Base-by-base conservation (phyloP, 257 asterid genomes). In the Linaria vulgaris region DNA sequence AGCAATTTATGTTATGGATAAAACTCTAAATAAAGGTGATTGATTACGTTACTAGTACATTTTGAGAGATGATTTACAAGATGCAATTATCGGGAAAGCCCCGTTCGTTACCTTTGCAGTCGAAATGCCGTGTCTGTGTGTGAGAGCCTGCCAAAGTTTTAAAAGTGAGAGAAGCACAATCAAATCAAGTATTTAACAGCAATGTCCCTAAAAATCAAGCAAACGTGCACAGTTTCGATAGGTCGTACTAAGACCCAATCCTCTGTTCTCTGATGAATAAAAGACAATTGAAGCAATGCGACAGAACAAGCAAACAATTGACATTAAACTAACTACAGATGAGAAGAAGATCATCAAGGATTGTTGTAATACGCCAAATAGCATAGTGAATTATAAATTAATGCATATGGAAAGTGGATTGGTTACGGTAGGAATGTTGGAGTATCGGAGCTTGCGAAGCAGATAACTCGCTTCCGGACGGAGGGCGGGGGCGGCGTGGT, bases 391-490 rank as follows among this genome's bases (percentile, higher is more conserved):
- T n/a, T n/a, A n/a, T n/a, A n/a, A n/a, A n/a, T n/a, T n/a, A n/a
- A n/a, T n/a, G n/a, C n/a, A n/a, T n/a, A n/a, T n/a, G n/a, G 19
- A 19, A 14, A 38, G 15, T 21, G 47, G 41, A n/a, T 15, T 1
- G 31, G 22, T 61, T 83, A 86, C 96, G 6, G 76, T 67, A 19
- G 76, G 82, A 69, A 88, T 78, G 60, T 79, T 79, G 78, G 90
- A 85, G 83, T 91, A 76, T 45, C 80, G 88, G 20, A 91, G 89
- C 74, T 70, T 81, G 68, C 88, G 85, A 55, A 91, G 94, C 68
- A 91, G 61, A 76, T 65, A 70, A 63, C 73, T 78, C 55, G 91
- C 96, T 24, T 70, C 80, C 4, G 78, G 71, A 3, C 63, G 43
- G 60, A 85, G 77, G 53, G 64, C 52, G 48, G 74, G 22, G 16